Base-by-base conservation (phyloP, 306 rosid genomes). In the Herpetospermum pedunculosum region DNA sequence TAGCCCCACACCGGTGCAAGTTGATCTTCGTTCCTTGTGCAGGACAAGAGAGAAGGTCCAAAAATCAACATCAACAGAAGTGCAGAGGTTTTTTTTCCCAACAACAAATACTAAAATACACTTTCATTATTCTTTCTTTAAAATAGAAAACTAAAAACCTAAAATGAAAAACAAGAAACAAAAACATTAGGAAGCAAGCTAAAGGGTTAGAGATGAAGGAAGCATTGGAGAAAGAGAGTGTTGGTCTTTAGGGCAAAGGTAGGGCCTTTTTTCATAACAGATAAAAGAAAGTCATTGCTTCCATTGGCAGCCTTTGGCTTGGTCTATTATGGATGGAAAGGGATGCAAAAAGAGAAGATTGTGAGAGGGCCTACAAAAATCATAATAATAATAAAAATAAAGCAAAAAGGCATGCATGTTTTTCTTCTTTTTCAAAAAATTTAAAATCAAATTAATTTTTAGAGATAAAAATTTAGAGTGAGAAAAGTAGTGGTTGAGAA, bases 101-200 rank as follows among this genome's bases (percentile, higher is more conserved):
- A 48, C 2, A 48, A 48, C 54, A 48, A 9, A 2, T 12, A 48
- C 19, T 4, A 48, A 11, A 48, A 48, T 48, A 11, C 2, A 2
- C 10, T 48, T 48, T 48, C 3, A 48, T 11, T 48, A 2, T 48
- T 48, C 10, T 48, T 48, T 8, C 19, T 3, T 3, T 48, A 48
- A 48, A 3, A 3, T 3, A 48, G 54, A 48, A 48, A 11, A 48
- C 2, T 48, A 48, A 48, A 11, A 3, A 11, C 2, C 15, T 50
- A 59, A 63, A 59, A 40, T 60, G 70, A 78, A 80, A 29, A 77
- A 82, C 71, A 84, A 78, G 71, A 48, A 48, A 35, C 38, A 5
- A 35, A 35, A 35, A 35, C 38, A 35, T 35, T 35, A 35, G 4
- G 38, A 35, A 35, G 5, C 38, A 35, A 5, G 38, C 38, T 35